These are phyloP conservation scores for Telopea speciosissima DNA, from an alignment of 177 flowering plant species.

Conservation along the genomic window DNA sequence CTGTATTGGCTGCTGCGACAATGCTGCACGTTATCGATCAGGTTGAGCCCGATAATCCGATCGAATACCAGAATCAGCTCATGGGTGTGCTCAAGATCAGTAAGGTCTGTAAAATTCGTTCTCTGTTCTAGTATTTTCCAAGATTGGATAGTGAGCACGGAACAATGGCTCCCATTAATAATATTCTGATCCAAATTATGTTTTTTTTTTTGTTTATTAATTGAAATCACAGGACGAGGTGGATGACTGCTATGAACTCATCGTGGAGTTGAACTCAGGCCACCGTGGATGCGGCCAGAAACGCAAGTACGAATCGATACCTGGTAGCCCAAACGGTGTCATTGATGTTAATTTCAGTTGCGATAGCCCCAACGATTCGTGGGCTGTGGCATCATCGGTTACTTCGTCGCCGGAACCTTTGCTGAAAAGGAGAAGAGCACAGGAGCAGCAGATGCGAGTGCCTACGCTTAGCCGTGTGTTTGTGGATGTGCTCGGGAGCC, in stretches of 20 bases:
- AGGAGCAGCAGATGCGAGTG: slow-evolving; percentile 49
- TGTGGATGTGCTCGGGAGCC: slow-evolving; percentile 40
- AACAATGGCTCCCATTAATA: not conserved
- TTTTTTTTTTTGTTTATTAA: not conserved
- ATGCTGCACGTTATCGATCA: slow-evolving; percentile 55
- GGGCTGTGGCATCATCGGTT: slow-evolving; percentile 28
- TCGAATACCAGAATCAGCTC: slow-evolving; percentile 50
- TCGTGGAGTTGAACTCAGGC: slow-evolving; percentile 26
- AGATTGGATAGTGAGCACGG: not conserved
- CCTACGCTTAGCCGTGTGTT: slow-evolving; percentile 34
- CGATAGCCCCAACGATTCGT: slow-evolving; percentile 38
- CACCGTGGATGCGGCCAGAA: slow-evolving; percentile 23
- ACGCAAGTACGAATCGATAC: slow-evolving; percentile 33
- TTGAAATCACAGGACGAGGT: slow-evolving; percentile 38
- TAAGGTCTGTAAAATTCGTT: slow-evolving; percentile 33
- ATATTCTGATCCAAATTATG: not conserved
- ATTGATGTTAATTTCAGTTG: slow-evolving; percentile 33
- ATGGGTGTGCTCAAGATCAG: slow-evolving; percentile 38
- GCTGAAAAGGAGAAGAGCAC: slow-evolving; percentile 34
- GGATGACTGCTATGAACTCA: slow-evolving; percentile 43
- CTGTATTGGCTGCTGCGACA: slow-evolving; percentile 57
- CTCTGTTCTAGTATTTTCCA: not conserved
- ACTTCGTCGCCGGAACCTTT: slow-evolving; percentile 30
- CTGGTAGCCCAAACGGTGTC: slow-evolving; percentile 33
- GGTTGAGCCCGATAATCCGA: slow-evolving; percentile 38